Conservation (phyloP, 2,329 filamentous ascomycete species). For the Anthostomella pinea region DNA sequence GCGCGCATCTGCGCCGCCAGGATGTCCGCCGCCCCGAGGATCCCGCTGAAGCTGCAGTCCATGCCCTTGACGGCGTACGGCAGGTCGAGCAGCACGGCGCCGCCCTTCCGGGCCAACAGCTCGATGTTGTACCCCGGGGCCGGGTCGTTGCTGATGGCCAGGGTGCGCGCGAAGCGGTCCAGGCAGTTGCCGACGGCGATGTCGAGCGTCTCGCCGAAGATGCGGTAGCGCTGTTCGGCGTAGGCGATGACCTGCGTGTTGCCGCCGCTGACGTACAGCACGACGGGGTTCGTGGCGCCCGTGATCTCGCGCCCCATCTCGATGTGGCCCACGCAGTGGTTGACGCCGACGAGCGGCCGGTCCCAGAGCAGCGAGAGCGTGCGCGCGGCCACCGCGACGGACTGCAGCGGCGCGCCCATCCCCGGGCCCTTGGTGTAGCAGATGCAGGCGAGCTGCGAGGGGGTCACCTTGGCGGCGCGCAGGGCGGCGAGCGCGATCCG, state of each 20-base stretch:
- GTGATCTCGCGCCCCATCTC: constrained; percentile 97
- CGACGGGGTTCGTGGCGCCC: constrained; percentile 84
- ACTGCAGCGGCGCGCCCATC: constrained; percentile 90
- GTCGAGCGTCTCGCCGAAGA: constrained; percentile 96
- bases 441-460: constrained; percentile 78
- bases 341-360: constrained; percentile 88
- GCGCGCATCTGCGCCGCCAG: constrained; percentile 66
- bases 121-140: constrained; percentile 98
- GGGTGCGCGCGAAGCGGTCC: constrained; percentile 88
- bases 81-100: constrained; percentile 70
- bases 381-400: constrained; percentile 81
- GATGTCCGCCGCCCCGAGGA: constrained; percentile 78
- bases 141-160: constrained; percentile 91
- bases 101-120: constrained; percentile 76
- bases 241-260: constrained; percentile 99
- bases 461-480: constrained; percentile 58
- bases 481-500: constrained; percentile 78
- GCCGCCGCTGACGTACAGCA: constrained; percentile 91
- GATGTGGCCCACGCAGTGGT: constrained; percentile 97
- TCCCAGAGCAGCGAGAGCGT: constrained; percentile 81
- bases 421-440: constrained; percentile 95
- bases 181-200: constrained; percentile 98
- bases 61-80: constrained; percentile 98
- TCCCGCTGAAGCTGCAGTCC: constrained; percentile 95
- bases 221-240: constrained; percentile 88